Base-by-base conservation (phyloP, 352 stramenopile species). In the Phytophthora rubi region DNA sequence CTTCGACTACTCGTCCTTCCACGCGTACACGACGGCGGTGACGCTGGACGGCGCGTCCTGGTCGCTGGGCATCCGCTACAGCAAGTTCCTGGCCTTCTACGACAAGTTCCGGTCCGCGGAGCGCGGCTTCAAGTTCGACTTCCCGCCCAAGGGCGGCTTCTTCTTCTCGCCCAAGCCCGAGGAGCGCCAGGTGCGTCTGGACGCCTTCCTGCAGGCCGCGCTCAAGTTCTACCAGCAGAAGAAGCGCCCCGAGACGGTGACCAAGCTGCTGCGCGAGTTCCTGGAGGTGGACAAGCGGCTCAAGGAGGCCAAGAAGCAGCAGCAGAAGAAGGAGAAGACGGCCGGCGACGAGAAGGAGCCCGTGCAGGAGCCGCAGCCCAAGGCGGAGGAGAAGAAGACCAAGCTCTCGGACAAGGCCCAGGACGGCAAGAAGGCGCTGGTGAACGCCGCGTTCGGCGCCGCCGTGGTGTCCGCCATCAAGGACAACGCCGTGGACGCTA, bases 121-220 rank as follows among this genome's bases (percentile, higher is more conserved):
- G 35, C 59, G 59, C 15, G 51, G 49, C 15, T 91, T 92, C 54
- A 71, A 75, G 26, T 90, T 89, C 60, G 71, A 82, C 18, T 93
- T 93, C 65, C 86, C 86, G 23, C 78, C 80, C 65, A 91, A 91
- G 64, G 73, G 83, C 49, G 64, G 75, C 33, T 80, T 90, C 65
- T 93, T 91, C 71, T 91, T 75, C 70, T 78, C 77, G 45, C 81
- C 86, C 16, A 58, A 77, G 62, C 86, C 86, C 1, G 70, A 81
- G 52, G 68, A 91, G 21, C 83, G 86, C 48, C 64, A 88, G 52
- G 64, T 70, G 26, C 68, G 79, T 37, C 78, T 93, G 48, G 66
- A 91, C 45, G 81, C 79, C 49, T 93, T 93, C 59, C 53, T 93
- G 56, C 70, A 84, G 59, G 71, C 74, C 1, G 72, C 71, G 52